phyloP scores from a whole-genome alignment of 345 rosid species.

The Murraya koenigii region DNA sequence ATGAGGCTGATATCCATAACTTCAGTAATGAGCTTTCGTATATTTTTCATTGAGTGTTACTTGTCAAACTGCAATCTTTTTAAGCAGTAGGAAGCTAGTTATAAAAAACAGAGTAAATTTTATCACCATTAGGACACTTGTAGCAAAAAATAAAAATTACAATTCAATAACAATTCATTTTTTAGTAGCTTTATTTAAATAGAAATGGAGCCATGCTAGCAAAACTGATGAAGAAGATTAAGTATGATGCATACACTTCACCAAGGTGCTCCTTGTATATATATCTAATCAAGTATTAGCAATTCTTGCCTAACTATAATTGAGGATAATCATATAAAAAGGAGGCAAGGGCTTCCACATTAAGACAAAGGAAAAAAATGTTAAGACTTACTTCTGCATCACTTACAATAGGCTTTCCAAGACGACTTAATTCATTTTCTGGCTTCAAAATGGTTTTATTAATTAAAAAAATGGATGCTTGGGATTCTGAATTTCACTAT shows the following conservation, averaged over 20 bases:
- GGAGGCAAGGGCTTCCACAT: conserved; percentile 7
- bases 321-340: not conserved
- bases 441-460: conserved; percentile 79
- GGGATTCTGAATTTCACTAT: conserved; percentile 96
- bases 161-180: not conserved
- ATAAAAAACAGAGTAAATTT: conserved; percentile 86
- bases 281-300: conserved; percentile 91
- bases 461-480: conserved; percentile 88
- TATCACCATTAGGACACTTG: conserved; percentile 98
- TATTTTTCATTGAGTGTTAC: conserved; percentile 95
- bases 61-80: conserved; percentile 97
- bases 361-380: not conserved
- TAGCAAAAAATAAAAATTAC: conserved; percentile 10
- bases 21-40: conserved; percentile 92
- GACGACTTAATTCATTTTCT: conserved; percentile 85
- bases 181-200: not conserved
- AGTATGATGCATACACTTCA: conserved; percentile 64
- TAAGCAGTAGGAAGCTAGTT: conserved; percentile 98
- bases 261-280: conserved; percentile 95
- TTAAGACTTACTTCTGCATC: conserved; percentile 82
- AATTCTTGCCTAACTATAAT: conserved; percentile 88
- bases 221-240: no score
- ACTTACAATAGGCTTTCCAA: conserved; percentile 95
- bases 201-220: not conserved
- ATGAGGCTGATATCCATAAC: conserved; percentile 99